phyloP scores from a whole-genome alignment of 2,329 filamentous ascomycete species.

The Calonectria pseudoreteaudii region DNA sequence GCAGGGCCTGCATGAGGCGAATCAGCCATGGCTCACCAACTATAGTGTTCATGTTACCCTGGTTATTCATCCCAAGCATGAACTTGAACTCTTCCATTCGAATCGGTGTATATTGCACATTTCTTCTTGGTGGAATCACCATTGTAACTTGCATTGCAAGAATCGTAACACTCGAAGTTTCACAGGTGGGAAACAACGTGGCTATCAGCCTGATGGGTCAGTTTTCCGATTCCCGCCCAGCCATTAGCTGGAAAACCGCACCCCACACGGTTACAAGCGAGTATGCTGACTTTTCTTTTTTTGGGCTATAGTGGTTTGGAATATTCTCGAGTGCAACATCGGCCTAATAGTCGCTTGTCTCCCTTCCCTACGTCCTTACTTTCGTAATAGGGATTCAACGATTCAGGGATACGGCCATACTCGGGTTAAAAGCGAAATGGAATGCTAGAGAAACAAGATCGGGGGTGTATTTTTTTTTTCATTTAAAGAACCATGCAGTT shows the following conservation, averaged over 20 bases:
- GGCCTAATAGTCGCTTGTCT: conserved; percentile 37
- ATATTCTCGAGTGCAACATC: conserved; percentile 30
- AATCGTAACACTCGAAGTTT: conserved; percentile 30
- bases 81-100: background rate
- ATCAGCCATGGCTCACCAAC: background rate
- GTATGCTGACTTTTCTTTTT: background rate
- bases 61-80: conserved; percentile 9
- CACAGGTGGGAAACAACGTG: background rate
- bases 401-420: background rate
- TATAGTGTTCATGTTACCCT: conserved; percentile 11
- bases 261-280: background rate
- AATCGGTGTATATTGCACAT: conserved; percentile 23
- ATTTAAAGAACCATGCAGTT: background rate
- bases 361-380: conserved; percentile 34
- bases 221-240: background rate
- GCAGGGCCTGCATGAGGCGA: background rate
- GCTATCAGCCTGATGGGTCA: conserved; percentile 34
- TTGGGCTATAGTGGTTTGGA: conserved; percentile 37
- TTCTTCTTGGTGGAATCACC: conserved; percentile 34
- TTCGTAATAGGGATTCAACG: conserved; percentile 21
- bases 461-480: too few relatives aligned
- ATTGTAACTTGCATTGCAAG: conserved; percentile 34
- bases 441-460: too few relatives aligned
- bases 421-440: background rate
- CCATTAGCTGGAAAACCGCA: too few relatives aligned